phyloP scores from a whole-genome alignment of 1,139 yeast species.

The Trichomonascaceae sp. region DNA sequence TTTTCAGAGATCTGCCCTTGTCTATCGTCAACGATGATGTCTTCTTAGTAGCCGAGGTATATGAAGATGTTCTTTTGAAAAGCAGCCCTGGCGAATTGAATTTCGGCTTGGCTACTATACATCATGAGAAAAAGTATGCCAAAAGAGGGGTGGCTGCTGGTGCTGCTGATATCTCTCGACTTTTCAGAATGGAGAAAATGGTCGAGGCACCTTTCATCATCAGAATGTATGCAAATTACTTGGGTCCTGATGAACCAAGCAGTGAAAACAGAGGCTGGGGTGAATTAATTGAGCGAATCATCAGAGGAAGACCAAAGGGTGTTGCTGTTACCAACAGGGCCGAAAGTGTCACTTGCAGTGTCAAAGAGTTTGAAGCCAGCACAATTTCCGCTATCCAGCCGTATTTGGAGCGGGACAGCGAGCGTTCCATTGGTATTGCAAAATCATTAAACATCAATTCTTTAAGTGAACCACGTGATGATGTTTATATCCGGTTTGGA shows the following conservation, averaged over 20 bases:
- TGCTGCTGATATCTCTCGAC: constrained; percentile 76
- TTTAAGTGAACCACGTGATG: constrained; percentile 25
- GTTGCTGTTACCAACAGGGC: constrained; percentile 78
- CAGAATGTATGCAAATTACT: constrained; percentile 66
- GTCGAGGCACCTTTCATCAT: constrained; percentile 64
- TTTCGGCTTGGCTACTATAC: constrained; percentile 8
- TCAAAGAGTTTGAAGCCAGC: constrained; percentile 68
- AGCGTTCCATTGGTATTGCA: constrained; percentile 26
- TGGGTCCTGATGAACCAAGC: constrained; percentile 31
- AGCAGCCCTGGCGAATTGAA: constrained; percentile 7
- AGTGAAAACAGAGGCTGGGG: constrained; percentile 79
- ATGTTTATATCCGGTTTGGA: constrained; percentile 27
- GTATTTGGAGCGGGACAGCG: constrained; percentile 33
- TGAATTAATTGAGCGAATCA: constrained; percentile 71
- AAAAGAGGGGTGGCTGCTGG: constrained; percentile 87
- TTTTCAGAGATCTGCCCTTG: constrained; percentile 74
- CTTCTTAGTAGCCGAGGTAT: constrained; percentile 31
- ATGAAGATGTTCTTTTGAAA: constrained; percentile 26
- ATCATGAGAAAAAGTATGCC: constrained; percentile 32
- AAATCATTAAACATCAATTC: constrained; percentile 25
- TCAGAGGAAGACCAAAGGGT: constrained; percentile 70
- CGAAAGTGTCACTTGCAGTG: constrained; percentile 60
- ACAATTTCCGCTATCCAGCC: constrained; percentile 38
- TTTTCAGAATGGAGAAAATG: constrained; percentile 63
- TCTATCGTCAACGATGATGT: constrained; percentile 37